phyloP scores from a whole-genome alignment of 306 rosid genomes.

The Pterocarpus macrocarpus region DNA sequence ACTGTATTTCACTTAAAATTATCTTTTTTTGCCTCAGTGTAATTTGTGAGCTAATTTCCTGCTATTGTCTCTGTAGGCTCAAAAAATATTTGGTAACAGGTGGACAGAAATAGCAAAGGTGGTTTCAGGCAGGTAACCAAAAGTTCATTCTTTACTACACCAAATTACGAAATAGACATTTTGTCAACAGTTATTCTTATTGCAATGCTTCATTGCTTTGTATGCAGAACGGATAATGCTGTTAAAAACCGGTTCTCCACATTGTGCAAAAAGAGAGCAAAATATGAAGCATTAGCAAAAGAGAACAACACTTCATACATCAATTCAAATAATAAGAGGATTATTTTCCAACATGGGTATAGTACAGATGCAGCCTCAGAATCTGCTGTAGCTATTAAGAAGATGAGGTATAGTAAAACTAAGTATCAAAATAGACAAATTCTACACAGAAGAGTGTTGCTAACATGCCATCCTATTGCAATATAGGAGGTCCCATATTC shows the following conservation, averaged over 20 bases:
- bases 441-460: slow-evolving; percentile 17
- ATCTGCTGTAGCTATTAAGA: slow-evolving; percentile 60
- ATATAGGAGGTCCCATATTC: slow-evolving; percentile 73
- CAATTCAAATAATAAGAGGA: slow-evolving; percentile 81
- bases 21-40: not conserved
- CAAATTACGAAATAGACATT: slow-evolving; percentile 11
- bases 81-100: slow-evolving; percentile 91
- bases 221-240: slow-evolving; percentile 97
- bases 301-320: slow-evolving; percentile 74
- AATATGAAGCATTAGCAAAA: slow-evolving; percentile 91
- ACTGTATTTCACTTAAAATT: slow-evolving; percentile 9
- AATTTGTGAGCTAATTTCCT: slow-evolving; percentile 40
- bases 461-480: slow-evolving; percentile 44
- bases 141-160: slow-evolving; percentile 28
- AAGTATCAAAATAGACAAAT: slow-evolving; percentile 37
- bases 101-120: slow-evolving; percentile 99
- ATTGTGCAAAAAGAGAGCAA: slow-evolving; percentile 97
- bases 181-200: slow-evolving; percentile 22
- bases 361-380: slow-evolving; percentile 64
- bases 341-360: slow-evolving; percentile 57
- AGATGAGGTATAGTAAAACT: slow-evolving; percentile 69
- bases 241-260: slow-evolving; percentile 98
- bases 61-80: slow-evolving; percentile 77
- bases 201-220: slow-evolving; percentile 33
- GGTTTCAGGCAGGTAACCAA: slow-evolving; percentile 96